Percentiles rank a stretch among this genome's conserved stretches.
These are phyloP conservation scores for Xylaria multiplex DNA, from an alignment of 2,329 filamentous ascomycete species.

Conservation along the genomic window DNA sequence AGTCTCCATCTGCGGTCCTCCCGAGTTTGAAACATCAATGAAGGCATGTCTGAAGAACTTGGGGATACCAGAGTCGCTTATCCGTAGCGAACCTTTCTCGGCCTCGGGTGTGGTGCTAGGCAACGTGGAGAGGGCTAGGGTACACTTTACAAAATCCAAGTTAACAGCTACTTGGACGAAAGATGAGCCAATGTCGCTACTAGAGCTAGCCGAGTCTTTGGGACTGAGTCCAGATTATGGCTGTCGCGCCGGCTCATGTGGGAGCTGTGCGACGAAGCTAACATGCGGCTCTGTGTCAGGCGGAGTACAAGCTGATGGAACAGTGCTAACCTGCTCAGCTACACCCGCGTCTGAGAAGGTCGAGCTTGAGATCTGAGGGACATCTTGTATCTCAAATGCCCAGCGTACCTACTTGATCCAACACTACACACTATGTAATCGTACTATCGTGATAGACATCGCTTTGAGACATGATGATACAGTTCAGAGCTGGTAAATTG, in stretches of 20 bases:
- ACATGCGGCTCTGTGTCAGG: constrained; percentile 40
- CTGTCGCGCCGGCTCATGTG: constrained; percentile 41
- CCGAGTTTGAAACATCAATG: constrained; percentile 35
- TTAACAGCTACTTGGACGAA: constrained; percentile 36
- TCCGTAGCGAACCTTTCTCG: constrained; percentile 41
- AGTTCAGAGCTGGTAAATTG: neutral
- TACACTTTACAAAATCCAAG: constrained; percentile 39
- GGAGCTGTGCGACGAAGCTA: constrained; percentile 41
- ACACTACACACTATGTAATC: too few relatives aligned
- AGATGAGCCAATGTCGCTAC: constrained; percentile 36
- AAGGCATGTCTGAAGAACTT: constrained; percentile 26
- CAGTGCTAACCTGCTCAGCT: constrained; percentile 41
- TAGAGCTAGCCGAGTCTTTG: constrained; percentile 42
- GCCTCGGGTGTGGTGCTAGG: constrained; percentile 24
- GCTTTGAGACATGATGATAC: neutral
- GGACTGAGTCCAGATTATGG: constrained; percentile 43
- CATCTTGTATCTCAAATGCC: too few relatives aligned
- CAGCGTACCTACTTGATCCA: too few relatives aligned
- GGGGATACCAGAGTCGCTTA: constrained; percentile 25
- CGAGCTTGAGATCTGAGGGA: constrained; percentile 32
- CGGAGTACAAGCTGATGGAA: constrained; percentile 40
- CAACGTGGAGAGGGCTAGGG: constrained; percentile 35
- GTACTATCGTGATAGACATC: too few relatives aligned
- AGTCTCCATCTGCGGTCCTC: constrained; percentile 39
- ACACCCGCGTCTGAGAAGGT: constrained; percentile 38